These are phyloP conservation scores for Arctostaphylos glauca DNA, from an alignment of 148 eudicot genomes.

Conservation along the genomic window DNA sequence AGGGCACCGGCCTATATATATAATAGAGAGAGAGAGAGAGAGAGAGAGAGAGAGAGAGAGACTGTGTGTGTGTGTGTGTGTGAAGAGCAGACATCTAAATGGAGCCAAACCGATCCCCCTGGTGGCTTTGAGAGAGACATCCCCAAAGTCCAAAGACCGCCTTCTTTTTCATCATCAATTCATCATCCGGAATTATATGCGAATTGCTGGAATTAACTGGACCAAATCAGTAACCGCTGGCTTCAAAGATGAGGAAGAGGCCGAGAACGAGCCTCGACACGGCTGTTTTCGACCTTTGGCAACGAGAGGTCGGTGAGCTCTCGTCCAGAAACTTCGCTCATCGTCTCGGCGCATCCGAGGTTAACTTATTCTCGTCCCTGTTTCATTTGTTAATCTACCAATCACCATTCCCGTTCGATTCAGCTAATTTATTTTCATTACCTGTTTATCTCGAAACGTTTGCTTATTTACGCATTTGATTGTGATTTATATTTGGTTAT, in stretches of 20 bases:
- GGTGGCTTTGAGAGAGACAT: too few relatives aligned
- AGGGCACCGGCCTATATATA: too few relatives aligned
- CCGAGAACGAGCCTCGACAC: slow-evolving; percentile 31
- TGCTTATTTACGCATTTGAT: background rate
- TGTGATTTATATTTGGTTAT: background rate
- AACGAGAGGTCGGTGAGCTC: slow-evolving; percentile 66
- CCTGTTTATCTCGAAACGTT: background rate
- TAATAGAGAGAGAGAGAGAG: too few relatives aligned
- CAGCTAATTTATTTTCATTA: background rate
- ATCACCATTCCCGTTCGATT: slow-evolving; percentile 1
- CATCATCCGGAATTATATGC: too few relatives aligned
- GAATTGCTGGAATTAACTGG: background rate
- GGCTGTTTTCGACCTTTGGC: slow-evolving; percentile 62
- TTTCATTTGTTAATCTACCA: background rate
- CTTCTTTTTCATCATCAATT: too few relatives aligned
- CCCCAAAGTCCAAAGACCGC: too few relatives aligned
- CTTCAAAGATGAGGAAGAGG: slow-evolving; percentile 35
- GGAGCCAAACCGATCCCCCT: too few relatives aligned
- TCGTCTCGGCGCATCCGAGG: slow-evolving; percentile 82
- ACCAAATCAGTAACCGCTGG: background rate
- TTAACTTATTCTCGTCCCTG: slow-evolving; percentile 9
- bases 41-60: too few relatives aligned
- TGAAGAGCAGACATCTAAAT: too few relatives aligned
- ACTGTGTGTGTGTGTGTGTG: too few relatives aligned
- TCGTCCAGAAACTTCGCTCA: slow-evolving; percentile 64